phyloP scores from a whole-genome alignment of 2,329 filamentous ascomycete genomes.

The Onygenales sp. region DNA sequence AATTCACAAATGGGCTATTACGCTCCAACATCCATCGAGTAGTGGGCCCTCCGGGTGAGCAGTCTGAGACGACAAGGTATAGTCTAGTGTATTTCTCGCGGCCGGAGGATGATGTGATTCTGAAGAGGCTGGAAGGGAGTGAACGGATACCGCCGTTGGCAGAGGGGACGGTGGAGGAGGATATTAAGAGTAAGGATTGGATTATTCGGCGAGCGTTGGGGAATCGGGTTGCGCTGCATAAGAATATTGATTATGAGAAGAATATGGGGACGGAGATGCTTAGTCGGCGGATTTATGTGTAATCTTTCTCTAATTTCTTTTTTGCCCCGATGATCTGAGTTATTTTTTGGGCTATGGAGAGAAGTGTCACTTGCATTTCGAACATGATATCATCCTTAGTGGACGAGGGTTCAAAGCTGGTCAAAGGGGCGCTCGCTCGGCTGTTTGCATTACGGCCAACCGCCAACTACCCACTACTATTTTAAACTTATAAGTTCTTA shows the following conservation, averaged over 20 bases:
- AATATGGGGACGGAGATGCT: slow-evolving; percentile 24
- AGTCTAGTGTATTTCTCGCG: slow-evolving; percentile 48
- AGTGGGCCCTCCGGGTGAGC: slow-evolving; percentile 38
- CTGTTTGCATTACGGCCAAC: too few species aligned
- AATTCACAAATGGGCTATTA: slow-evolving; percentile 34
- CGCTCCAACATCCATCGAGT: slow-evolving; percentile 41
- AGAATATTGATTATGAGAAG: slow-evolving; percentile 23
- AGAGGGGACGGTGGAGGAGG: slow-evolving; percentile 23
- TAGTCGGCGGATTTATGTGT: slow-evolving; percentile 22
- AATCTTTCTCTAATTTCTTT: slow-evolving; percentile 1
- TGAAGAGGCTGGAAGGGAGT: slow-evolving; percentile 31
- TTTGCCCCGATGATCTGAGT: not conserved
- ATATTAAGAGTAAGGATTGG: slow-evolving; percentile 34
- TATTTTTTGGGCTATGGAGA: not conserved
- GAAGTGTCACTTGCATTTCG: too few species aligned
- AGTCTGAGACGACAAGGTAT: slow-evolving; percentile 36
- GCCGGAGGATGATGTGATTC: slow-evolving; percentile 39
- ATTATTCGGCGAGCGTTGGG: slow-evolving; percentile 31
- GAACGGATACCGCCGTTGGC: slow-evolving; percentile 22
- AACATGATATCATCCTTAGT: too few species aligned
- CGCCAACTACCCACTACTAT: too few species aligned
- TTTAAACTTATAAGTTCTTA: not conserved
- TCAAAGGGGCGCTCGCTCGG: too few species aligned
- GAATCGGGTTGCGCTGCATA: slow-evolving; percentile 19
- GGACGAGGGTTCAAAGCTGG: too few species aligned